Percentiles rank a stretch among this genome's conserved stretches.
phyloP scores from a whole-genome alignment of 1,139 yeast genomes.

The Sugiyamaella grinbergsii region DNA sequence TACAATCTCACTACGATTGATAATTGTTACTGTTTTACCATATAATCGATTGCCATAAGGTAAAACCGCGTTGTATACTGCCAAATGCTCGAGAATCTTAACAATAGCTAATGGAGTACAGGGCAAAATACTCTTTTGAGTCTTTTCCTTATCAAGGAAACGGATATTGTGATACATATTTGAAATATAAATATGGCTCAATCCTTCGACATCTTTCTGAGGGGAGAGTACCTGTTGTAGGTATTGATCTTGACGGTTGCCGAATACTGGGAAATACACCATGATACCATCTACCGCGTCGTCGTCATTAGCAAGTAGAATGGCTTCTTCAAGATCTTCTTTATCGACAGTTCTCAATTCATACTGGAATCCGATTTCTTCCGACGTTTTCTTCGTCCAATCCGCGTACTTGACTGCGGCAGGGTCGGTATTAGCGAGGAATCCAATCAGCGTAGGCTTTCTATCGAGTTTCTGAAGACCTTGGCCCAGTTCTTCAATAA shows the following conservation, averaged over 20 bases:
- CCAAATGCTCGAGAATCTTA: slow-evolving; percentile 85
- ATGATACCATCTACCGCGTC: slow-evolving; percentile 83
- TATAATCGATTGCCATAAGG: slow-evolving; percentile 89
- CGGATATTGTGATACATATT: slow-evolving; percentile 92
- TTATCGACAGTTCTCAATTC: slow-evolving; percentile 73
- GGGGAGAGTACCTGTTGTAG: slow-evolving; percentile 83
- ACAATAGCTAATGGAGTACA: slow-evolving; percentile 96
- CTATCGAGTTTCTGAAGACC: slow-evolving; percentile 56
- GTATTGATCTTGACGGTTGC: slow-evolving; percentile 92
- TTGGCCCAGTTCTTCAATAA: slow-evolving; percentile 65
- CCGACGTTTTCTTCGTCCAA: slow-evolving; percentile 93
- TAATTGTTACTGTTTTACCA: slow-evolving; percentile 87
- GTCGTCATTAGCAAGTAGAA: slow-evolving; percentile 80
- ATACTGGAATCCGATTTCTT: slow-evolving; percentile 79
- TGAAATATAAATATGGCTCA: slow-evolving; percentile 86
- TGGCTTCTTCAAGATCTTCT: slow-evolving; percentile 81
- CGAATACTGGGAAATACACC: slow-evolving; percentile 98
- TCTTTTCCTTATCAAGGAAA: slow-evolving; percentile 65
- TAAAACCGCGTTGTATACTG: slow-evolving; percentile 77
- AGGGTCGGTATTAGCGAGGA: slow-evolving; percentile 89
- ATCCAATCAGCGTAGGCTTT: slow-evolving; percentile 81
- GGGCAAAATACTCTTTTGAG: slow-evolving; percentile 84
- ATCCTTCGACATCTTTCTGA: slow-evolving; percentile 94
- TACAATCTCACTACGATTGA: slow-evolving; percentile 92
- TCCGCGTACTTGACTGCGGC: slow-evolving; percentile 94